Base-by-base conservation (phyloP, 495 filamentous ascomycete genomes). In the Xylaria palmicola region DNA sequence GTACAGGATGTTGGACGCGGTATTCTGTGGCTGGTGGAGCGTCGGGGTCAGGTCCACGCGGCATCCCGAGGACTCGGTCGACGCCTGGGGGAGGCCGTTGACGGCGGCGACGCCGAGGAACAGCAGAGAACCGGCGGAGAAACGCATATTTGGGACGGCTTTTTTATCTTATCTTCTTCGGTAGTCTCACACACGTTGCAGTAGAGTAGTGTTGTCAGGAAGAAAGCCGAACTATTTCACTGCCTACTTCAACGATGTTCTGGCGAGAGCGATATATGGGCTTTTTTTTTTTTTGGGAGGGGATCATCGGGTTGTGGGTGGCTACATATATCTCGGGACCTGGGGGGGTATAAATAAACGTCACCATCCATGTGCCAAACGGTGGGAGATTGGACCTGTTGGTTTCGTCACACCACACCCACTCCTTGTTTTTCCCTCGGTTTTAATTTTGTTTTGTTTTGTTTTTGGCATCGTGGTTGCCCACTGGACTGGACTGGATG, bases 11-110 rank as follows among this genome's bases (percentile, higher is more conserved):
- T 40, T 51, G 8, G 32, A 27, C 0, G 45, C 34, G 1, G 45
- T 26, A 32, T 59, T 51, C 26, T 51, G 34, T 6, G 47, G 45
- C n/a, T 49, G 34, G 34, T 6, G 8, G 4, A 50, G 34, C 13
- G 56, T 59, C 17, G 56, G 45, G 9, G 15, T n/a, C 0, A 59
- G 56, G n/a, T 50, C 44, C 6, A 59, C 56, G 13, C 56, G 56
- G 26, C 56, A 59, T 3, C 44, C 56, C 2, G 56, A 19, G 30
- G 34, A 6, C 0, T 51, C 47, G 19, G 20, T 20, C 12, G 56
- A 15, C 12, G 56, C 6, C 20, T 51, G 45, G 41, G 56, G 56
- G 22, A 41, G 45, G 24, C 34, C 56, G 17, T 41, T 7, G 26
- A 51, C 56, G 26, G 30, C 56, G 17, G 36, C 56, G 12, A 59